phyloP scores from a whole-genome alignment of 306 rosid genomes.

The Lupinus albus region DNA sequence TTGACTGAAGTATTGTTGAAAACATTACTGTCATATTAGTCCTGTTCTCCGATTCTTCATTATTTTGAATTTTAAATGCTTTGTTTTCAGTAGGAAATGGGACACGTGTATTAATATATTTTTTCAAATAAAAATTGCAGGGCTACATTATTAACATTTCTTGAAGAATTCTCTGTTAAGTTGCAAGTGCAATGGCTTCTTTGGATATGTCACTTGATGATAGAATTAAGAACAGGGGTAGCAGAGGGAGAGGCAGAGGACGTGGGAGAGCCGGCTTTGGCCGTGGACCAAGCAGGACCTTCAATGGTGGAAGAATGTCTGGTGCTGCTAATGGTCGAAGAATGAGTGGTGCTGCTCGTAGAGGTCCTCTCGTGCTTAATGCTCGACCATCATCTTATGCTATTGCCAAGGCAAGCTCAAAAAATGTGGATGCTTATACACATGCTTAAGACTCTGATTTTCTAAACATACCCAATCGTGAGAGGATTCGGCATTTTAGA shows the following conservation, averaged over 20 bases:
- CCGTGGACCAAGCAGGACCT: constrained; percentile 65
- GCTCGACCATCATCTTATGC: constrained; percentile 71
- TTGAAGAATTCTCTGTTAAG: constrained; percentile 23
- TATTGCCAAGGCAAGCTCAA: constrained; percentile 99
- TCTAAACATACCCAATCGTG: constrained; percentile 48
- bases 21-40: not conserved
- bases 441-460: constrained; percentile 76
- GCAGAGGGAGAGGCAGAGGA: constrained; percentile 73
- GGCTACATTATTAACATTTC: constrained; percentile 11
- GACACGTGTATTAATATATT: not conserved
- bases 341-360: constrained; percentile 59
- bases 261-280: constrained; percentile 72
- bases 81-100: not conserved
- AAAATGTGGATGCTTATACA: constrained; percentile 71
- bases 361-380: constrained; percentile 71
- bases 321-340: constrained; percentile 61
- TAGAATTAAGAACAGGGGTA: constrained; percentile 76
- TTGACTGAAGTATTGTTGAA: not conserved
- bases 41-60: not conserved
- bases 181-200: constrained; percentile 58
- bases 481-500: constrained; percentile 52
- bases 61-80: not conserved
- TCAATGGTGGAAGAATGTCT: constrained; percentile 58
- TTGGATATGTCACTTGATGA: constrained; percentile 94
- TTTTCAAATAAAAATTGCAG: constrained; percentile 32